Conservation (phyloP, 2,329 filamentous ascomycete species). For the Aspergillus niger region DNA sequence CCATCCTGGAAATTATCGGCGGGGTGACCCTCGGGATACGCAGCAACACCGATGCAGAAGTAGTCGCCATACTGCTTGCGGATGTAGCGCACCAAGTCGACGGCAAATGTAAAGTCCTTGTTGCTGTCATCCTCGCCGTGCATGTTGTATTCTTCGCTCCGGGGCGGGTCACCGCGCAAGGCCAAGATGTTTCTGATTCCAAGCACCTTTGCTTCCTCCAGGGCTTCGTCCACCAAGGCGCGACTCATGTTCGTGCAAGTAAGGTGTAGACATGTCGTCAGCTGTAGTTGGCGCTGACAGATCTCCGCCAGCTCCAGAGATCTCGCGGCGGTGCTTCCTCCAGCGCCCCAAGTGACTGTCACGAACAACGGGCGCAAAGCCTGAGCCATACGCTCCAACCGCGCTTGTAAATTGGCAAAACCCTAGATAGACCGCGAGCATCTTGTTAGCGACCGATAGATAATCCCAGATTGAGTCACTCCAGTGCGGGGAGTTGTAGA, state of each 20-base stretch:
- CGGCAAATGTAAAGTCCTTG: conserved; percentile 82
- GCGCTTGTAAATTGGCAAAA: conserved; percentile 88
- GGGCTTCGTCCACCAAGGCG: conserved; percentile 78
- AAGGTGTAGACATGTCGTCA: conserved; percentile 93
- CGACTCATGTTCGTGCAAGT: conserved; percentile 98
- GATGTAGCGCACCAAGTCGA: conserved; percentile 89
- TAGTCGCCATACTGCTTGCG: conserved; percentile 83
- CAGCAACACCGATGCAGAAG: conserved; percentile 93
- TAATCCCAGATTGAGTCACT: not conserved
- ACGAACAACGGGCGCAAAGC: conserved; percentile 91
- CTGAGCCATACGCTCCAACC: conserved; percentile 91
- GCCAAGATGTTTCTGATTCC: conserved; percentile 94
- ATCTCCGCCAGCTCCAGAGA: conserved; percentile 93
- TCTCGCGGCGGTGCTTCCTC: conserved; percentile 86
- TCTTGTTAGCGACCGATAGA: conserved; percentile 25
- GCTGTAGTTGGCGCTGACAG: conserved; percentile 84
- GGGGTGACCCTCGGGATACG: conserved; percentile 92
- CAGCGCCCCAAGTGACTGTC: conserved; percentile 96
- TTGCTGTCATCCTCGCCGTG: conserved; percentile 63
- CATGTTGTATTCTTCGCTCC: conserved; percentile 82
- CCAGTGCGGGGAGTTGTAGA: conserved; percentile 26
- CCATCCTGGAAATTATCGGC: conserved; percentile 87
- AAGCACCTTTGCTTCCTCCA: conserved; percentile 86
- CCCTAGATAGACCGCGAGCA: conserved; percentile 53
- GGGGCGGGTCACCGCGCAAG: conserved; percentile 84